Conservation (phyloP, 331 rosid genomes). For the Pyracantha coccinea region DNA sequence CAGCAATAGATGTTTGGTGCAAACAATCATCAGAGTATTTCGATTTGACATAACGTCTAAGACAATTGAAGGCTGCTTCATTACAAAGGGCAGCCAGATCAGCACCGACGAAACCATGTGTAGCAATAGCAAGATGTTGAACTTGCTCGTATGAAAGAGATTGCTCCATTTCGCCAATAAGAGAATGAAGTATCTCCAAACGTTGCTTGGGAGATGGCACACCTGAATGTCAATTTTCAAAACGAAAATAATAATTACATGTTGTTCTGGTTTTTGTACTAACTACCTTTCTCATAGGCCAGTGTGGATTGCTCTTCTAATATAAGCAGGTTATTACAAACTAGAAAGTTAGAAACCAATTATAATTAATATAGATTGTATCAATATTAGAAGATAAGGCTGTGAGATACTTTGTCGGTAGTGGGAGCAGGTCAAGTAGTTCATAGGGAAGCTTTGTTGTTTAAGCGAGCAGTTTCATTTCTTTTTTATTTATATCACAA, state of each 20-base stretch:
- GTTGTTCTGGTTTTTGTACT: not conserved
- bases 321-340: not conserved
- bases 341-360: not conserved
- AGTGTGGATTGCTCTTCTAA: not conserved
- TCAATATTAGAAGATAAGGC: not conserved
- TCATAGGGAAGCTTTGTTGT: too few relatives aligned
- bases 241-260: not conserved
- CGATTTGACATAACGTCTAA: conserved; percentile 36
- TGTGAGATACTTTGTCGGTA: not conserved
- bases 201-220: conserved; percentile 86
- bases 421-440: too few relatives aligned
- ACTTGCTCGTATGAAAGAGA: conserved; percentile 52
- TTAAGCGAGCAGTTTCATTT: too few relatives aligned
- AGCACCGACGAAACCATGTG: conserved; percentile 96
- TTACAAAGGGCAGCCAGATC: conserved; percentile 84
- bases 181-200: conserved; percentile 54
- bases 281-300: not conserved
- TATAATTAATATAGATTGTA: not conserved
- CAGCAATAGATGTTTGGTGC: conserved; percentile 11
- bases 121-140: conserved; percentile 63
- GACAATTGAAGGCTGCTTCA: conserved; percentile 69
- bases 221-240: conserved; percentile 42
- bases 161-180: conserved; percentile 68
- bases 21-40: conserved; percentile 18
- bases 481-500: too few relatives aligned